Conservation (phyloP, 1,284 basidiomycete genomes). For the Xanthoconium separans region DNA sequence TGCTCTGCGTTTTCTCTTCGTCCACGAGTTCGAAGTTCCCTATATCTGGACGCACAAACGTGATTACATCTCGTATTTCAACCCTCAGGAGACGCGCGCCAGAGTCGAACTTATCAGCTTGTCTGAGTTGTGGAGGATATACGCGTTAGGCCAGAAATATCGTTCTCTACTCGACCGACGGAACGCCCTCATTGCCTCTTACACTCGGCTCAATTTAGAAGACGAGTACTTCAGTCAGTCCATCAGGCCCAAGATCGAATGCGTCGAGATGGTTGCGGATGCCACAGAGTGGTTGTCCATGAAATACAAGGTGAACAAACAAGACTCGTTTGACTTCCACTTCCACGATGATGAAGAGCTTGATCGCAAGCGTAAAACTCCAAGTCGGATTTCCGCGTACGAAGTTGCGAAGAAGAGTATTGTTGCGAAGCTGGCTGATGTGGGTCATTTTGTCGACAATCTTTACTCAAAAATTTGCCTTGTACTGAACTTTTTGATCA, state of each 20-base stretch:
- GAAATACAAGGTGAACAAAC: constrained; percentile 80
- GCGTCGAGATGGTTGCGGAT: constrained; percentile 89
- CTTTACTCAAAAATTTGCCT: background rate
- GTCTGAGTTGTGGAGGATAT: constrained; percentile 87
- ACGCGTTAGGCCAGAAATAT: constrained; percentile 82
- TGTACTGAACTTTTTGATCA: constrained; percentile 31
- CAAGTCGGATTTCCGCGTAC: constrained; percentile 84
- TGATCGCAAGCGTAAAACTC: constrained; percentile 76
- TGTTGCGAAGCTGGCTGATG: constrained; percentile 74
- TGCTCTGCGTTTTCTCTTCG: constrained; percentile 83
- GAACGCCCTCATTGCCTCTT: constrained; percentile 61
- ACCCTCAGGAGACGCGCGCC: constrained; percentile 51
- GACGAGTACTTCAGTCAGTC: constrained; percentile 76
- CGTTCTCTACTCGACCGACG: constrained; percentile 80
- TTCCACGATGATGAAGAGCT: constrained; percentile 69
- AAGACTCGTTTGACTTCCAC: constrained; percentile 57
- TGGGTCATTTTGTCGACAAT: constrained; percentile 33
- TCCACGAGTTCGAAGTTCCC: constrained; percentile 89
- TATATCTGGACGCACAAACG: constrained; percentile 94
- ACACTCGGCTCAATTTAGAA: constrained; percentile 58
- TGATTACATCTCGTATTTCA: constrained; percentile 84
- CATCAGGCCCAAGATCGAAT: constrained; percentile 62
- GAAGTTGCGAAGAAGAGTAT: constrained; percentile 82
- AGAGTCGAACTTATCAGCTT: constrained; percentile 71
- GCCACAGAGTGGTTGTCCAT: constrained; percentile 89